Percentiles rank a stretch among this genome's conserved stretches.
Conservation (phyloP, 2,329 filamentous ascomycete species). For the Hansfordia pulvinata region DNA sequence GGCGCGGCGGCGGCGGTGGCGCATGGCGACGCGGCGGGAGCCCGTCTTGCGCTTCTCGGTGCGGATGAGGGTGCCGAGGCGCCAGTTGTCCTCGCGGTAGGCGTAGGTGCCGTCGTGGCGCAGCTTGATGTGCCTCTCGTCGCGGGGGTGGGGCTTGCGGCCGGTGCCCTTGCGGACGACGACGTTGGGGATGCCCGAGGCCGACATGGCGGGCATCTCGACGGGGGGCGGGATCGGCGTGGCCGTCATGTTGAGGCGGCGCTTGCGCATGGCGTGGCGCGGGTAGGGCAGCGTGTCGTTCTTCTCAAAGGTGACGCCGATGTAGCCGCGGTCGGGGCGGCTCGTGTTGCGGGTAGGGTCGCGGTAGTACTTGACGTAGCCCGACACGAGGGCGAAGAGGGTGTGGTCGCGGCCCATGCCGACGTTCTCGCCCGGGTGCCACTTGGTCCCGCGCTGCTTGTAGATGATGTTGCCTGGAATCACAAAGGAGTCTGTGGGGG, state of each 20-base stretch:
- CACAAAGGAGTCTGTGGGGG: conserved; percentile 67
- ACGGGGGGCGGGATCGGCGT: conserved; percentile 24
- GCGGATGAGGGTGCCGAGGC: conserved; percentile 38
- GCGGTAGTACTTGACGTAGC: conserved; percentile 95
- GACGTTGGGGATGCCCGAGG: conserved; percentile 36
- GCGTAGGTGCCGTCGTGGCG: conserved; percentile 33
- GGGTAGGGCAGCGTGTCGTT: conserved; percentile 68
- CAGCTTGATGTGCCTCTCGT: conserved; percentile 33
- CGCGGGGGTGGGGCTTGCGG: conserved; percentile 18
- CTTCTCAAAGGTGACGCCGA: conserved; percentile 81
- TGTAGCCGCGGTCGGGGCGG: conserved; percentile 86
- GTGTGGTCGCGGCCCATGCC: conserved; percentile 94
- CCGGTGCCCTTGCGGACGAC: conserved; percentile 22
- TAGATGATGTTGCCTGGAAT: conserved; percentile 96
- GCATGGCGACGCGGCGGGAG: conserved; percentile 31
- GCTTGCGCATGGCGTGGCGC: conserved; percentile 55
- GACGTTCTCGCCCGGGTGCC: conserved; percentile 92
- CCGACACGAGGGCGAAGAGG: conserved; percentile 71
- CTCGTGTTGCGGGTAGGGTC: conserved; percentile 70
- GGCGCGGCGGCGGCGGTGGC: conserved; percentile 29
- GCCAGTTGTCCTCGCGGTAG: conserved; percentile 47
- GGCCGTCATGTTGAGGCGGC: conserved; percentile 62
- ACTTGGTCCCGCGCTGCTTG: conserved; percentile 86
- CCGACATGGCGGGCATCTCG: conserved; percentile 23
- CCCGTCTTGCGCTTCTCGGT: conserved; percentile 30